Conservation (phyloP, 73 alveolate species). For the Tetrahymena borealis region DNA sequence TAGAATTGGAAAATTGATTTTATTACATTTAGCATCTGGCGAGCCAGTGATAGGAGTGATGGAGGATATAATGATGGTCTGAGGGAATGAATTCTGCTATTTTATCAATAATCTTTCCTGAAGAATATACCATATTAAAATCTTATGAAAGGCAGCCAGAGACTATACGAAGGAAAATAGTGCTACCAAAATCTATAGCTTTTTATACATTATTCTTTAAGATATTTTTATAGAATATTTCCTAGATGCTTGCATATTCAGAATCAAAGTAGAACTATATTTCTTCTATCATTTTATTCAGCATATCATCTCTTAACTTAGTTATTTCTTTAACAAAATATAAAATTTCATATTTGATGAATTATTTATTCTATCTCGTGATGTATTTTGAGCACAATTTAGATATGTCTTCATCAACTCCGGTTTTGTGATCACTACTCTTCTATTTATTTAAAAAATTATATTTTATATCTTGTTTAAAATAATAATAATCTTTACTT, state of each 20-base stretch:
- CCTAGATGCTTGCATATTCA: neutral
- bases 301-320: neutral
- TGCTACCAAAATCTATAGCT: neutral
- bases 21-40: neutral
- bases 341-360: neutral
- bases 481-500: neutral
- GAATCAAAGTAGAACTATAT: neutral
- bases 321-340: neutral
- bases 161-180: neutral
- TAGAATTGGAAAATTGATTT: neutral
- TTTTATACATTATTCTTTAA: neutral
- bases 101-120: neutral
- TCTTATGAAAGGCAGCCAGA: neutral
- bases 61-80: neutral
- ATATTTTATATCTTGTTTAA: neutral
- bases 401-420: neutral
- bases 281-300: neutral
- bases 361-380: neutral
- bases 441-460: neutral
- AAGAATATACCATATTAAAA: neutral
- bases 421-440: neutral
- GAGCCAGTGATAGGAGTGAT: neutral
- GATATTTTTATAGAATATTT: neutral
- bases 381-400: neutral
- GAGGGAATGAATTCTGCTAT: neutral